Percentiles rank a stretch among this genome's conserved stretches.
Evolutionary conservation across 768 basidiomycete species (phyloP).

Genomic region (Cystobasidiopsis lactophilus): DNA sequence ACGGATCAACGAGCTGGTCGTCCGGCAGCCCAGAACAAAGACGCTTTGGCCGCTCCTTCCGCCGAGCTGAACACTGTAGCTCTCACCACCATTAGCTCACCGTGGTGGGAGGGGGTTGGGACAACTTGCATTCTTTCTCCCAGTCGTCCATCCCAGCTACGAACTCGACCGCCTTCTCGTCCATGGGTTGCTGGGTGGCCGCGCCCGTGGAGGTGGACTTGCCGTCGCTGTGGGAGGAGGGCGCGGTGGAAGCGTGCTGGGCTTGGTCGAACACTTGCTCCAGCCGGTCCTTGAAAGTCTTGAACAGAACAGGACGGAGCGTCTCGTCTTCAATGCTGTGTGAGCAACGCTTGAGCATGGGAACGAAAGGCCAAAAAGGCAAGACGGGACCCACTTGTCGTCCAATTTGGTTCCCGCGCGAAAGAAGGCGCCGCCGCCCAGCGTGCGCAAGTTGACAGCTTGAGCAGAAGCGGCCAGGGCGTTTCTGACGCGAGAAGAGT

Average conservation of each 20-base stretch:
- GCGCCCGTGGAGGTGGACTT: constrained; percentile 1
- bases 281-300: constrained; percentile 14
- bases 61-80: background rate
- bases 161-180: constrained; percentile 16
- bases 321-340: constrained; percentile 14
- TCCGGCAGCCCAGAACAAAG: background rate
- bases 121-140: constrained; percentile 20
- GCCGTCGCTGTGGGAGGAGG: constrained; percentile 13
- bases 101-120: background rate
- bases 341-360: no score
- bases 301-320: constrained; percentile 11
- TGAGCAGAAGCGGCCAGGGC: constrained; percentile 16
- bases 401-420: constrained; percentile 14
- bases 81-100: background rate
- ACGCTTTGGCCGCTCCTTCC: background rate
- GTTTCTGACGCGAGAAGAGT: constrained; percentile 15
- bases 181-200: background rate
- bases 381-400: constrained; percentile 6
- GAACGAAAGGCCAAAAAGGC: background rate
- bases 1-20: background rate
- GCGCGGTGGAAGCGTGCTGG: constrained; percentile 17
- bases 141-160: constrained; percentile 18
- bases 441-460: constrained; percentile 18
- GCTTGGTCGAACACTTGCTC: constrained; percentile 20
- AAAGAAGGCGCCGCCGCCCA: constrained; percentile 20